Conservation (phyloP, 805 yeast species). For the Candida oleophila region DNA sequence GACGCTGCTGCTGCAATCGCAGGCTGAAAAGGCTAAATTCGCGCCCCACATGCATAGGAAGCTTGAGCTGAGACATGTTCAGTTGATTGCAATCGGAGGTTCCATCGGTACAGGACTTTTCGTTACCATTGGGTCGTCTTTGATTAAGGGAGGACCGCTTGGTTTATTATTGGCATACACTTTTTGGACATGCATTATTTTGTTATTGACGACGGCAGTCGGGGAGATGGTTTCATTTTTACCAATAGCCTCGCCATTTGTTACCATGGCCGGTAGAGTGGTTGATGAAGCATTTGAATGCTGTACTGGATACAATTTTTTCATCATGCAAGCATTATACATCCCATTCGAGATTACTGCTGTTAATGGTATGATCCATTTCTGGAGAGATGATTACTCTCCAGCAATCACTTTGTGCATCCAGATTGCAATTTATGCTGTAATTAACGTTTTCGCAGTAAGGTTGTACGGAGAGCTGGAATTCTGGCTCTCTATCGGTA, state of each 20-base stretch:
- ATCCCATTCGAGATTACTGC: slow-evolving; percentile 49
- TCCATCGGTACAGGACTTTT: slow-evolving; percentile 40
- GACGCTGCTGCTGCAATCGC: slow-evolving; percentile 1
- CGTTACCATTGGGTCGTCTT: slow-evolving; percentile 33
- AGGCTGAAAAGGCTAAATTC: background rate
- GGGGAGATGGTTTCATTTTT: slow-evolving; percentile 39
- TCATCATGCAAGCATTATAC: slow-evolving; percentile 44
- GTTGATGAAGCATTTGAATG: slow-evolving; percentile 38
- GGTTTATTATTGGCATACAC: slow-evolving; percentile 30
- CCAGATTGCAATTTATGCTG: slow-evolving; percentile 42
- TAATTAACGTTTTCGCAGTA: slow-evolving; percentile 47
- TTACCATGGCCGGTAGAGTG: slow-evolving; percentile 37
- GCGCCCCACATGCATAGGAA: slow-evolving; percentile 6
- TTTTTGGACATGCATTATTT: slow-evolving; percentile 32
- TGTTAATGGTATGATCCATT: slow-evolving; percentile 55
- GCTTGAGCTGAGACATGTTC: slow-evolving; percentile 32
- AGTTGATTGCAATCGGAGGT: slow-evolving; percentile 41
- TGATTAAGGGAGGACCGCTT: slow-evolving; percentile 34
- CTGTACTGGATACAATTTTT: slow-evolving; percentile 32
- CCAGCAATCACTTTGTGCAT: slow-evolving; percentile 46
- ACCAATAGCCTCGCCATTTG: slow-evolving; percentile 36
- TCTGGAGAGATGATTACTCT: slow-evolving; percentile 49
- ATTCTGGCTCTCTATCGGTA: slow-evolving; percentile 43
- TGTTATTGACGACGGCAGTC: slow-evolving; percentile 32
- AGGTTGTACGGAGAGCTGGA: slow-evolving; percentile 52